phyloP scores from a whole-genome alignment of 805 yeast species.

The Sporopachydermia quercuum region DNA sequence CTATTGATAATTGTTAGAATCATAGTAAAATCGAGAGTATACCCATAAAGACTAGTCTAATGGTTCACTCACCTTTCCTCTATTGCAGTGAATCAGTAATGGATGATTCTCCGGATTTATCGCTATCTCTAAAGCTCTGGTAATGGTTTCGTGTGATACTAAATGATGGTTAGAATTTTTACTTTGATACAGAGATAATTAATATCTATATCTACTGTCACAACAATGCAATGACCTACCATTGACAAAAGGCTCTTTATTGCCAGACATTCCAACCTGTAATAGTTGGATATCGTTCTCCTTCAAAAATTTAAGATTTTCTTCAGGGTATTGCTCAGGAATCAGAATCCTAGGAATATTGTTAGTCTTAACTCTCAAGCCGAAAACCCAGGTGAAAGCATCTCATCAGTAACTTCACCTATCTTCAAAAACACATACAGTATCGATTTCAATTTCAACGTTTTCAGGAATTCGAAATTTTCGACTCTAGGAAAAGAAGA shows the following conservation, averaged over 20 bases:
- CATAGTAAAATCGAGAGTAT: background rate
- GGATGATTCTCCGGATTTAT: conserved; percentile 84
- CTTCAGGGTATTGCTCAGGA: conserved; percentile 83
- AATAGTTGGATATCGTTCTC: conserved; percentile 51
- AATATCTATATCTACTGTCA: too few relatives aligned
- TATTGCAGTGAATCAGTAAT: conserved; percentile 80
- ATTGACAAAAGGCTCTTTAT: conserved; percentile 87
- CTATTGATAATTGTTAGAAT: conserved; percentile 5
- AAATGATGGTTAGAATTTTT: background rate
- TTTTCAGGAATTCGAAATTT: conserved; percentile 56
- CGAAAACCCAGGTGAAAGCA: too few relatives aligned
- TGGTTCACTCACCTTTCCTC: conserved; percentile 45
- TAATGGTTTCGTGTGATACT: conserved; percentile 46
- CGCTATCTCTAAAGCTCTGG: conserved; percentile 69
- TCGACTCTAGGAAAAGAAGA: conserved; percentile 82
- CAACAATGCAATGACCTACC: conserved; percentile 25
- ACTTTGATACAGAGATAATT: background rate
- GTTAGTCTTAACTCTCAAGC: too few relatives aligned
- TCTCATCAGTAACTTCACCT: too few relatives aligned
- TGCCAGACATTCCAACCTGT: conserved; percentile 90
- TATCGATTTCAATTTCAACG: conserved; percentile 53
- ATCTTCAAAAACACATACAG: conserved; percentile 23
- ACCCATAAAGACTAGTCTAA: background rate
- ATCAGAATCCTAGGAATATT: conserved; percentile 53
- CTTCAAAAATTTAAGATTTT: conserved; percentile 49